Evolutionary conservation across 257 asterid genomes (phyloP), one percentile per base, ranked within the genome.

Genomic region (Scutellaria barbata): DNA sequence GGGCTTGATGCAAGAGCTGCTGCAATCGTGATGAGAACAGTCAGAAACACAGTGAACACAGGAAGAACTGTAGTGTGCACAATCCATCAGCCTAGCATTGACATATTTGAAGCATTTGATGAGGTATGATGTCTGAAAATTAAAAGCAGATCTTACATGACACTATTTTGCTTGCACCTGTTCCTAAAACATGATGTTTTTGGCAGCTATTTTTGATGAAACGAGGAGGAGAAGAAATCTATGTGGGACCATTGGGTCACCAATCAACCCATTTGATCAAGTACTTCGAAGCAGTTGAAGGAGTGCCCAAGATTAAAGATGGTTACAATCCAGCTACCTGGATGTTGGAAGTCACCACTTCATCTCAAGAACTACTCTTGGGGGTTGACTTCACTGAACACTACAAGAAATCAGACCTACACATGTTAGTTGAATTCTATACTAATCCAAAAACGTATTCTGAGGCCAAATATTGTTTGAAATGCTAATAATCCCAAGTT

Each of bases 241-340:
- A 85, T 43, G 88, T 74, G 0, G 84, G 83, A 30, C 88, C 89
- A 46, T 37, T 88, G 71, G 95, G 87, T 16, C 84, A 68, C 61
- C 87, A 79, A 13, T 86, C 85, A 2, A 48, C 70, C 18, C 82
- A 83, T 42, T 75, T 88, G 79, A 75, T 82, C 60, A 68, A 77
- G 43, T 85, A 83, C 73, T 80, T 87, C 10, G 88, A 87, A 81
- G 60, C 76, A 52, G 63, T 86, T 4, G 69, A 75, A 73, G 87
- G 89, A 35, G 89, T 86, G n/a, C 48, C 73, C 10, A 77, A 82
- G 76, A 80, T 83, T 46, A 86, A 83, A 78, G 88, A 86, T 0
- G 90, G 90, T 12, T 76, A 83, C 74, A 89, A 89, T 79, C 96
- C 92, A 13, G 93, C 96, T 70, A 83, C 90, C 3, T 82, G 96